Evolutionary conservation across 2,329 filamentous ascomycete genomes (phyloP).

Genomic region (Plectosphaerella plurivora): DNA sequence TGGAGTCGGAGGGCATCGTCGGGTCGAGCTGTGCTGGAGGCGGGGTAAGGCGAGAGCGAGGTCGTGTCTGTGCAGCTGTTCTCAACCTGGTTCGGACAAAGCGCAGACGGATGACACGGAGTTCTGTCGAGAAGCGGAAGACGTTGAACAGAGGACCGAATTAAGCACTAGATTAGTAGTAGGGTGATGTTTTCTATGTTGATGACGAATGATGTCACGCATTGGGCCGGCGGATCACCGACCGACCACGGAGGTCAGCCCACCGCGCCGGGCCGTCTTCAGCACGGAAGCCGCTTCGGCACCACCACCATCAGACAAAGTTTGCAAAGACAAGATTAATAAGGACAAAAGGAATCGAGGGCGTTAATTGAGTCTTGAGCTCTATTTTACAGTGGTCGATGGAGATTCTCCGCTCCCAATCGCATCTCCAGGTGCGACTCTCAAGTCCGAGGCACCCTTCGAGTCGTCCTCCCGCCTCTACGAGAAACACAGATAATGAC

Average conservation of each 20-base stretch:
- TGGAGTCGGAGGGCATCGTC: conserved; percentile 9
- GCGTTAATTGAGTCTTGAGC: conserved; percentile 56
- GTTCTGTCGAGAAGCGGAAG: no score
- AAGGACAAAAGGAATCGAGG: conserved; percentile 57
- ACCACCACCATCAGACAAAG: no score
- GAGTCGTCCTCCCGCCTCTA: conserved; percentile 40
- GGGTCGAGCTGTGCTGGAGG: neutral
- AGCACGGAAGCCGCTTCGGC: no score
- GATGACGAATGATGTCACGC: conserved; percentile 8
- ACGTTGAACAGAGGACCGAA: no score
- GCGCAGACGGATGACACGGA: no score
- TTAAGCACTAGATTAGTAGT: no score
- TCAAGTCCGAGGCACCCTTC: conserved; percentile 41
- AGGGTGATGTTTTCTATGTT: neutral
- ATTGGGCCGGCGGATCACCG: no score
- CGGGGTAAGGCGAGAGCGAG: neutral
- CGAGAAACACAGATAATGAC: conserved; percentile 38
- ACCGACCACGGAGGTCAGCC: no score
- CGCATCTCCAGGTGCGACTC: conserved; percentile 23
- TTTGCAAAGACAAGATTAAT: conserved; percentile 4
- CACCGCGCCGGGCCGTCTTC: neutral
- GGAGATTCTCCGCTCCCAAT: conserved; percentile 33
- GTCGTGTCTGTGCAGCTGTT: neutral
- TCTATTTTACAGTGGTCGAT: conserved; percentile 60
- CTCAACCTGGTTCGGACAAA: no score